A percentile compares a stretch with the other conserved stretches of the same genome.
phyloP scores from a whole-genome alignment of 1,284 basidiomycete genomes.

The Ustilago bromivora region DNA sequence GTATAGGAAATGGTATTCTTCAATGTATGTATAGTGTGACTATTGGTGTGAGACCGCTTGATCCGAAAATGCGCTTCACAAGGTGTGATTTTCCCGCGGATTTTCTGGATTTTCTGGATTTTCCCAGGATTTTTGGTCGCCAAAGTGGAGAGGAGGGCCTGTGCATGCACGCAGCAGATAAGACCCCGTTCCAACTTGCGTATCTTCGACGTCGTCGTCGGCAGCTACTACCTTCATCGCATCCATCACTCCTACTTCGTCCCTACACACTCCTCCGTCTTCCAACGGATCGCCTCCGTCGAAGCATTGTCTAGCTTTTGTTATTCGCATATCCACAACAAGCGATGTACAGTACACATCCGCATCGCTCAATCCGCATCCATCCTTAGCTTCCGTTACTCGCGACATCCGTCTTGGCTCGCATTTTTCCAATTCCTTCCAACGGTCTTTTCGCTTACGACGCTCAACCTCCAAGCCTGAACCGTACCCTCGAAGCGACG shows the following conservation, averaged over 20 bases:
- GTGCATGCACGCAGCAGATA: conserved; percentile 3
- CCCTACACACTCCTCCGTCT: background rate
- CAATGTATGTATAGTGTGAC: background rate
- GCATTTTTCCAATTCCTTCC: no score
- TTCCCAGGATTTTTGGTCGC: background rate
- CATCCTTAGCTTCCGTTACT: no score
- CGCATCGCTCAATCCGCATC: no score
- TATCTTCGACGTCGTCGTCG: background rate
- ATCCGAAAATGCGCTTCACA: conserved; percentile 6
- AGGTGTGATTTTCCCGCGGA: conserved; percentile 2
- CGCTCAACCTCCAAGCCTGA: no score
- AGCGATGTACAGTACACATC: no score
- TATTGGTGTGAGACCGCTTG: background rate
- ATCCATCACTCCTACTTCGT: conserved; percentile 1
- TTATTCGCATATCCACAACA: no score
- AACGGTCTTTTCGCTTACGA: no score
- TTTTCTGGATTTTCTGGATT: conserved; percentile 5
- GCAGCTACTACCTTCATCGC: background rate
- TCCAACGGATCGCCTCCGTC: background rate
- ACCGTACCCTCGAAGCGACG: no score
- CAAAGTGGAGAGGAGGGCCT: conserved; percentile 10
- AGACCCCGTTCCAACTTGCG: background rate
- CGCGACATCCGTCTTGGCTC: no score
- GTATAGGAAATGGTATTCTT: background rate
- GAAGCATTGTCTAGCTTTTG: no score